Conservation (phyloP, 75 land plant genomes). For the Sequoia sempervirens region DNA sequence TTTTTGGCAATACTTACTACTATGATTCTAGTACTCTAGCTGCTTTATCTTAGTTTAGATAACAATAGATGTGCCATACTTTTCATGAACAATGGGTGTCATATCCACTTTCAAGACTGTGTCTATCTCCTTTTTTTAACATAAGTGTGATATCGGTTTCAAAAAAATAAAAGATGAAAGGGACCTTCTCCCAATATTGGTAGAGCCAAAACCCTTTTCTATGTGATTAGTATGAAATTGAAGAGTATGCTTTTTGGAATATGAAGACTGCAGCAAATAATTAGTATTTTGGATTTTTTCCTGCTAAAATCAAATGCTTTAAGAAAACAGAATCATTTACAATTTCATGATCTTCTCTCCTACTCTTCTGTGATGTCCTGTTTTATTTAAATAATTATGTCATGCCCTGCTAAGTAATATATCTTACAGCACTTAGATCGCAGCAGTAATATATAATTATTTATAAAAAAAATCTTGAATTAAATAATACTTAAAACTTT, state of each 20-base stretch:
- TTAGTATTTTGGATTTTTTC: not conserved
- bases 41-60: no score
- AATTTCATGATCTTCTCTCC: not conserved
- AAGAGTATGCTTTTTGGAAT: not conserved
- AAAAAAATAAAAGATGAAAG: not conserved
- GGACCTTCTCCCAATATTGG: not conserved
- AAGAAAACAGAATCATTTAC: not conserved
- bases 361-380: not conserved
- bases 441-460: no score
- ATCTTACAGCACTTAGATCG: no score
- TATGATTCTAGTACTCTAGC: no score
- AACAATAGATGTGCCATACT: no score
- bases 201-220: not conserved
- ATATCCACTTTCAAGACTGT: not conserved
- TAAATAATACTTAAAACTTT: no score
- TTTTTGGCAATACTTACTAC: no score
- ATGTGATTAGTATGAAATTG: not conserved
- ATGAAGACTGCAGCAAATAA: not conserved
- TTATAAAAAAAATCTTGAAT: no score
- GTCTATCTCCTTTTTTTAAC: not conserved
- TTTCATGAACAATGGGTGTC: not conserved
- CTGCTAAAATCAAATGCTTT: not conserved
- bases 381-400: no score
- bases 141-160: not conserved
- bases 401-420: no score